These are phyloP conservation scores for Pseudogymnoascus sp. DNA, from an alignment of 2,329 filamentous ascomycete species.

Conservation along the genomic window DNA sequence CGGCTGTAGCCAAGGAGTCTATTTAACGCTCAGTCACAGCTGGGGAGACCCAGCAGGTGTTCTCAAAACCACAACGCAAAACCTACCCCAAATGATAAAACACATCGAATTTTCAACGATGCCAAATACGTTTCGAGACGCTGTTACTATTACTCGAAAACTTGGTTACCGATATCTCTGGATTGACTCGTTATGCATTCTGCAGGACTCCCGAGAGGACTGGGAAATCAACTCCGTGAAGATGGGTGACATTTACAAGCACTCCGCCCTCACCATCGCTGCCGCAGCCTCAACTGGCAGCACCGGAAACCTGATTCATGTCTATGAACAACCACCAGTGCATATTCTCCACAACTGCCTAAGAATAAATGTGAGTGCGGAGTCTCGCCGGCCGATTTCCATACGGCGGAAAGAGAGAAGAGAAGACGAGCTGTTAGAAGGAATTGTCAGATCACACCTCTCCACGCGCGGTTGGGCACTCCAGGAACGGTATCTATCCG, in stretches of 20 bases:
- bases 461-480: conserved; percentile 10
- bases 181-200: background rate
- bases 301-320: background rate
- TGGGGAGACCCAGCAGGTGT: background rate
- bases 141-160: background rate
- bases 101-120: background rate
- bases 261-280: background rate
- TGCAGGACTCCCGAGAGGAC: background rate
- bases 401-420: background rate
- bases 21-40: conserved; percentile 5
- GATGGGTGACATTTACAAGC: background rate
- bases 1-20: background rate
- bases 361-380: background rate
- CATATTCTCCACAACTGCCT: background rate
- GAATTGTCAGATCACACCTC: background rate
- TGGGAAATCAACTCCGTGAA: background rate
- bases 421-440: background rate
- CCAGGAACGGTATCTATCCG: conserved; percentile 13
- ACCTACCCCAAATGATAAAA: background rate
- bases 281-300: background rate
- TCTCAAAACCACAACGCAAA: background rate
- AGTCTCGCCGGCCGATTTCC: background rate
- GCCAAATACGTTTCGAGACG: background rate
- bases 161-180: conserved; percentile 1
- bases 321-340: background rate